Percentiles rank a stretch among this genome's conserved stretches.
Evolutionary conservation across 2,329 filamentous ascomycete species (phyloP).

Genomic region (Zasmidium citrigriseum): DNA sequence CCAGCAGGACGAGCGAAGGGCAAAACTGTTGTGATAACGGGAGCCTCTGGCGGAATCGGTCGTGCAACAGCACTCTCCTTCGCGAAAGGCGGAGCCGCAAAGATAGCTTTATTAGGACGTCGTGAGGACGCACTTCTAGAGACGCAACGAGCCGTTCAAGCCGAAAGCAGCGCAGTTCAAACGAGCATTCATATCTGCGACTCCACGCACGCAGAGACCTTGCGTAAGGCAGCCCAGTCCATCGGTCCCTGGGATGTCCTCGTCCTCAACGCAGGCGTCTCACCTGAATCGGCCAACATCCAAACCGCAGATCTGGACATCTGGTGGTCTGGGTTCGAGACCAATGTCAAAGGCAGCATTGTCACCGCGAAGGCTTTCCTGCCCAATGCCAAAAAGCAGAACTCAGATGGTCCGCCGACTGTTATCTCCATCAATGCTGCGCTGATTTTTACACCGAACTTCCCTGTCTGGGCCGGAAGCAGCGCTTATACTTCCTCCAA

Average conservation of each 20-base stretch:
- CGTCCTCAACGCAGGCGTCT: conserved; percentile 40
- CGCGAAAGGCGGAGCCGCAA: conserved; percentile 17
- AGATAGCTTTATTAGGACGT: conserved; percentile 30
- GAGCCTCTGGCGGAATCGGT: conserved; percentile 22
- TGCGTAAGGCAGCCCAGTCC: conserved; percentile 34
- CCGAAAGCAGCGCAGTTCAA: conserved; percentile 32
- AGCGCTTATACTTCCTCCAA: conserved; percentile 7
- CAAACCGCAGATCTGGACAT: conserved; percentile 30
- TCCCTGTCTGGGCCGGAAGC: neutral
- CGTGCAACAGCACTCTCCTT: conserved; percentile 16
- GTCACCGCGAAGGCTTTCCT: conserved; percentile 40
- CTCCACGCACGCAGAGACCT: conserved; percentile 15
- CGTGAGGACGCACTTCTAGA: conserved; percentile 40
- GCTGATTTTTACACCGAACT: neutral
- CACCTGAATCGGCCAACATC: conserved; percentile 29
- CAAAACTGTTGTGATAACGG: conserved; percentile 24
- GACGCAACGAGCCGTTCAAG: conserved; percentile 37
- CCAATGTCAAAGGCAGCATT: conserved; percentile 35
- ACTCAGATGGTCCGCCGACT: conserved; percentile 26
- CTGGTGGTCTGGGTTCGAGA: conserved; percentile 35
- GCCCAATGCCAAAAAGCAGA: conserved; percentile 23
- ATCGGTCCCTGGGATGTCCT: conserved; percentile 41
- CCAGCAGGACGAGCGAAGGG: conserved; percentile 12
- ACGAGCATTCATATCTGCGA: conserved; percentile 37
- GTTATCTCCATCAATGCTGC: conserved; percentile 32